A percentile compares a stretch with the other conserved stretches of the same genome.
phyloP scores from a whole-genome alignment of 768 basidiomycete genomes.

The Holtermanniella nyarrowii region DNA sequence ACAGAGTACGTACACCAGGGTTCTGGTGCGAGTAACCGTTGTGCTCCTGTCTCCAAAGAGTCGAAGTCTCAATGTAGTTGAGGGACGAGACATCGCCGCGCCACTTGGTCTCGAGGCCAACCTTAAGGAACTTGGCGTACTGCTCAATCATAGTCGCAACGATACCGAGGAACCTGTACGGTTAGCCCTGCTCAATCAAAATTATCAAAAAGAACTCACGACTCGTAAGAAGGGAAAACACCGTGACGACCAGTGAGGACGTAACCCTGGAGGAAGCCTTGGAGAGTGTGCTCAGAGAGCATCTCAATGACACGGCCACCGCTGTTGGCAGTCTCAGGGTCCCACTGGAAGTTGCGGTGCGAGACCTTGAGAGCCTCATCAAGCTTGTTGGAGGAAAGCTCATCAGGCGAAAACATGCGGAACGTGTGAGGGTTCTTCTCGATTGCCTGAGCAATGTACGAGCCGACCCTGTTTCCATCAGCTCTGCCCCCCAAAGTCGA shows the following conservation, averaged over 20 bases:
- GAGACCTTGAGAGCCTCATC: constrained; percentile 59
- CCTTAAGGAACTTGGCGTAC: constrained; percentile 79
- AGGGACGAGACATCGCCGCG: constrained; percentile 42
- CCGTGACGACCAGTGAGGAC: constrained; percentile 68
- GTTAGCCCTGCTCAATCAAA: not conserved
- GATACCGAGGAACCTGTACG: constrained; percentile 62
- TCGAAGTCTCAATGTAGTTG: constrained; percentile 66
- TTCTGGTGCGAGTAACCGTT: constrained; percentile 80
- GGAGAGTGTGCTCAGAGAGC: constrained; percentile 43
- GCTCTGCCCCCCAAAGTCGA: not conserved
- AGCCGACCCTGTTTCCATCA: constrained; percentile 36
- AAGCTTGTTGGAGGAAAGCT: constrained; percentile 77
- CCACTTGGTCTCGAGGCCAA: constrained; percentile 60
- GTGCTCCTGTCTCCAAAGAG: constrained; percentile 62
- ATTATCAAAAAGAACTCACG: constrained; percentile 27
- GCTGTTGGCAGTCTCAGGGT: constrained; percentile 50
- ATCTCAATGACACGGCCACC: constrained; percentile 83
- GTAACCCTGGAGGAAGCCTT: constrained; percentile 74
- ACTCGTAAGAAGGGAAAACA: constrained; percentile 82
- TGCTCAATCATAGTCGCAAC: constrained; percentile 64
- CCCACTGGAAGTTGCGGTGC: constrained; percentile 76
- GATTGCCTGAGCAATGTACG: constrained; percentile 42
- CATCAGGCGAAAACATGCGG: constrained; percentile 86
- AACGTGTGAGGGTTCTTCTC: constrained; percentile 63
- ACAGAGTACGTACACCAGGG: constrained; percentile 20